Percentiles rank a stretch among this genome's conserved stretches.
Conservation (phyloP, 2,329 filamentous ascomycete species). For the Paradendryphiella salina region DNA sequence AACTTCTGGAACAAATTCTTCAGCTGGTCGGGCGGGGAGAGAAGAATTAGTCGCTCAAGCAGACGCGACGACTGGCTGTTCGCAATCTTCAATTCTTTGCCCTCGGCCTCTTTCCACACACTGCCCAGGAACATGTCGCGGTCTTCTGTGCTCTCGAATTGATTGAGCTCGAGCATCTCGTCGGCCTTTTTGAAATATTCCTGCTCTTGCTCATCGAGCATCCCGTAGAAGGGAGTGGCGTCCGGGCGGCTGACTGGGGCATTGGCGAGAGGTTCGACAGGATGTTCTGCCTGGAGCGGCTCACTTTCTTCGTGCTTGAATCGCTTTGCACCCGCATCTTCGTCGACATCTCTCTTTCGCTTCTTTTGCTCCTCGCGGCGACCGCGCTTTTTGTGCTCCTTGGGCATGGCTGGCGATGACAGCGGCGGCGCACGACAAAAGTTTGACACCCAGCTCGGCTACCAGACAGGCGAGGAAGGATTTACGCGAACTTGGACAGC, state of each 20-base stretch:
- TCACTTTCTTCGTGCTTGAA: conserved; percentile 29
- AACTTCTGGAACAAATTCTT: conserved; percentile 87
- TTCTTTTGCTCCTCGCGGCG: conserved; percentile 57
- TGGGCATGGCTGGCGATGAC: conserved; percentile 55
- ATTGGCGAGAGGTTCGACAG: conserved; percentile 27
- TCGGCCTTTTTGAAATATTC: conserved; percentile 93
- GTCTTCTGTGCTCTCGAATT: conserved; percentile 74
- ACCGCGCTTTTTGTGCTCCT: conserved; percentile 62
- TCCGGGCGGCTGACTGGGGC: conserved; percentile 42
- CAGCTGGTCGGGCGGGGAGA: conserved; percentile 78
- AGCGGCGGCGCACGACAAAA: conserved; percentile 20
- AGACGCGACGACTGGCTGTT: conserved; percentile 92
- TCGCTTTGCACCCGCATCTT: conserved; percentile 46
- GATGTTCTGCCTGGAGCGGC: conserved; percentile 18
- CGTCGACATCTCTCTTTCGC: conserved; percentile 46
- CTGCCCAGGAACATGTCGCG: conserved; percentile 65
- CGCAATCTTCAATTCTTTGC: conserved; percentile 94
- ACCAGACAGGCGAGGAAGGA: neutral
- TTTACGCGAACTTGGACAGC: neutral
- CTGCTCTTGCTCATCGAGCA: conserved; percentile 89
- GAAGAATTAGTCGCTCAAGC: conserved; percentile 85
- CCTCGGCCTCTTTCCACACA: conserved; percentile 82
- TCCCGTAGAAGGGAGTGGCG: conserved; percentile 84
- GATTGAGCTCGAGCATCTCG: conserved; percentile 85
- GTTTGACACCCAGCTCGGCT: conserved; percentile 20